A percentile compares a stretch with the other conserved stretches of the same genome.
These are phyloP conservation scores for Erigeron philadelphicus DNA, from an alignment of 140 eudicot species.

Conservation along the genomic window DNA sequence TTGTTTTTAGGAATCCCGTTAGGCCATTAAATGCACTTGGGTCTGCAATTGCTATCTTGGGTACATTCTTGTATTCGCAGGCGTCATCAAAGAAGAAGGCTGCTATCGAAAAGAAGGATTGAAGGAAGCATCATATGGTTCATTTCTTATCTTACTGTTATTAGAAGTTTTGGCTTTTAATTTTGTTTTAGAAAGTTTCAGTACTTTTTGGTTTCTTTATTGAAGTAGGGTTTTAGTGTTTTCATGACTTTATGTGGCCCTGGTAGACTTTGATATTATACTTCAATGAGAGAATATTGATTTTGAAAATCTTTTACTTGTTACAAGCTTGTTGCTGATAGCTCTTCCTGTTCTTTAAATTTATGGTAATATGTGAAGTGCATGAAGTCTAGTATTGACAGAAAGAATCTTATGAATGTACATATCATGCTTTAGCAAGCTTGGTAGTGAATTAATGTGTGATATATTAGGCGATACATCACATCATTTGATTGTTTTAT, in stretches of 20 bases:
- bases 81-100: constrained; percentile 69
- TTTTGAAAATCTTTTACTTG: constrained; percentile 23
- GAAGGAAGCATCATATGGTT: constrained; percentile 21
- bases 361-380: neutral
- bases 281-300: constrained; percentile 29
- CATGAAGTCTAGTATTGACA: neutral
- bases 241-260: constrained; percentile 17
- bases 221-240: constrained; percentile 23
- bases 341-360: neutral
- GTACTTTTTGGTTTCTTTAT: constrained; percentile 19
- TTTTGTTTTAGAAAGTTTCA: constrained; percentile 21
- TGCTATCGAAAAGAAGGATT: constrained; percentile 57
- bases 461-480: too few species aligned
- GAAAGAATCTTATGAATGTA: neutral
- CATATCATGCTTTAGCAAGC: too few species aligned
- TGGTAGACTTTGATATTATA: constrained; percentile 29
- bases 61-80: constrained; percentile 94
- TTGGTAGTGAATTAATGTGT: too few species aligned
- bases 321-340: constrained; percentile 1
- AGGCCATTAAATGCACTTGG: constrained; percentile 95
- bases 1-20: constrained; percentile 91
- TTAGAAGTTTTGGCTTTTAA: constrained; percentile 24
- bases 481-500: too few species aligned
- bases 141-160: constrained; percentile 19
- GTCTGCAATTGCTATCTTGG: constrained; percentile 87